Conservation (phyloP, 495 filamentous ascomycete genomes). For the Tuber microsphaerosporum region DNA sequence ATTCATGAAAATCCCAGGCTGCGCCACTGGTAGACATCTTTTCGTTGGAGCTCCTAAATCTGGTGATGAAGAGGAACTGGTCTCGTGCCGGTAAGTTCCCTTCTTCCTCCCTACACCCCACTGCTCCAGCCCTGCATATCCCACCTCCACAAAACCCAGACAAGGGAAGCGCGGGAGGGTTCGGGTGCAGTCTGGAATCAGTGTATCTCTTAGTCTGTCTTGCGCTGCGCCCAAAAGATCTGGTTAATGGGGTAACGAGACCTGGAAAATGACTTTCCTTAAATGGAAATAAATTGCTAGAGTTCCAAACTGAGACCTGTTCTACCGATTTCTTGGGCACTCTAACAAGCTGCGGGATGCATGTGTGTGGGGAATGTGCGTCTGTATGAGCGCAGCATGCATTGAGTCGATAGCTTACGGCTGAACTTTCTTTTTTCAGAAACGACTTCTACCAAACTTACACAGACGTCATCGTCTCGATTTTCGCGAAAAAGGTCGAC, state of each 20-base stretch:
- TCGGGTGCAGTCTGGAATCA: slow-evolving; percentile 3
- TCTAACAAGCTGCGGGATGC: neutral
- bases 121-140: neutral
- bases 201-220: neutral
- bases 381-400: neutral
- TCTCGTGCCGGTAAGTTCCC: slow-evolving; percentile 42
- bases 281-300: too few relatives aligned
- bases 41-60: slow-evolving; percentile 77
- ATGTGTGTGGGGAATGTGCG: slow-evolving; percentile 16
- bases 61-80: slow-evolving; percentile 50
- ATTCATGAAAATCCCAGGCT: slow-evolving; percentile 91
- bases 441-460: slow-evolving; percentile 94
- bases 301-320: too few relatives aligned
- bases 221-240: too few relatives aligned
- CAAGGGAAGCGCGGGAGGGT: neutral
- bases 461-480: slow-evolving; percentile 73
- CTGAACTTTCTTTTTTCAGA: slow-evolving; percentile 43
- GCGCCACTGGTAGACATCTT: slow-evolving; percentile 72
- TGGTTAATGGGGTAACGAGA: too few relatives aligned
- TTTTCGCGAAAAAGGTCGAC: slow-evolving; percentile 96
- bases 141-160: neutral
- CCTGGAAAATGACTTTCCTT: too few relatives aligned
- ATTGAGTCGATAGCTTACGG: slow-evolving; percentile 8
- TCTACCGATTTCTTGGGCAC: too few relatives aligned
- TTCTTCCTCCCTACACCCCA: neutral